phyloP scores from a whole-genome alignment of 2,329 filamentous ascomycete species.

The Bipolaris sorokiniana region DNA sequence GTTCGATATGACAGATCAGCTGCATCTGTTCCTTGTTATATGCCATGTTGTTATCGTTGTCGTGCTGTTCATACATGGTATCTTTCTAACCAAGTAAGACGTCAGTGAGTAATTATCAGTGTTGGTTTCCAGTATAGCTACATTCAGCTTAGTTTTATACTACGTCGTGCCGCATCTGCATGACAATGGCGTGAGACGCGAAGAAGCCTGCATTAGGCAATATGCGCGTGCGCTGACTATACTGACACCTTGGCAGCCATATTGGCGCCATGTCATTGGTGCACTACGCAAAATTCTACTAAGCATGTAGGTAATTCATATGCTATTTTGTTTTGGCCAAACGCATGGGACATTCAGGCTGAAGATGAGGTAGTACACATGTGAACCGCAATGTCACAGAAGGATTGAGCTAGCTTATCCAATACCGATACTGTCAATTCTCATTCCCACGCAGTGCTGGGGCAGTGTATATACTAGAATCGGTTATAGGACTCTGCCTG shows the following conservation, averaged over 20 bases:
- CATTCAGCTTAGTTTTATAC: too few species aligned
- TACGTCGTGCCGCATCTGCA: neutral
- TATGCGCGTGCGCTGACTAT: neutral
- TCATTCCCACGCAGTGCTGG: conserved; percentile 3
- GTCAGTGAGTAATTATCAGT: neutral
- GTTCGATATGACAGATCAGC: neutral
- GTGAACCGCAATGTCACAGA: conserved; percentile 3
- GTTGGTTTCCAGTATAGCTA: neutral
- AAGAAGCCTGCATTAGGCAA: neutral
- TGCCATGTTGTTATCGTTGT: neutral
- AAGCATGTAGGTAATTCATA: neutral
- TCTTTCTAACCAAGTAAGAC: neutral
- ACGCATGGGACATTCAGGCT: conserved; percentile 19
- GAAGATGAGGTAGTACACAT: conserved; percentile 20
- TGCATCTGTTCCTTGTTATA: neutral
- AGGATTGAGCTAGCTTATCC: conserved; percentile 1
- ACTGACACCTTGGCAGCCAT: neutral
- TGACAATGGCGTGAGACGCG: neutral
- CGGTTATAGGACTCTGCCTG: neutral
- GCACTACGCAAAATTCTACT: neutral
- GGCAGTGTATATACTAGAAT: conserved; percentile 1
- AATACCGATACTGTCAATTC: neutral
- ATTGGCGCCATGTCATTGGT: neutral
- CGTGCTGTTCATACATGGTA: too few species aligned
- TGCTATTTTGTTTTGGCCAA: neutral